Conservation (phyloP, 2,329 filamentous ascomycete genomes). For the Sarocladium strictum region DNA sequence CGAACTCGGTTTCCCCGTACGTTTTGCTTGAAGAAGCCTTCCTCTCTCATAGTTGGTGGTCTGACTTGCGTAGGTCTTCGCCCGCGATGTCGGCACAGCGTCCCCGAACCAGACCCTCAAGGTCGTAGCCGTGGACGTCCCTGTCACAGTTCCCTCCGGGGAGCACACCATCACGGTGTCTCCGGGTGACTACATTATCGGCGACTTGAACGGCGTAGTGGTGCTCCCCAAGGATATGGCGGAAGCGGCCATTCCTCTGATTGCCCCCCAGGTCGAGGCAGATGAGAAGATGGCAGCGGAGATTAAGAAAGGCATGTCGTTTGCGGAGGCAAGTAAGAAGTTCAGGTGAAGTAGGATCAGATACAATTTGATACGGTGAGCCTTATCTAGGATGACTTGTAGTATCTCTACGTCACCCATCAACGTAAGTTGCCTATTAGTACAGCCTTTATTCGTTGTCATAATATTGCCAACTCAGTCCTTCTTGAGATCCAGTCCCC, state of each 20-base stretch:
- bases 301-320: constrained; percentile 35
- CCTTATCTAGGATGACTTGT: no score
- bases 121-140: constrained; percentile 34
- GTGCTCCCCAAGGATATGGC: constrained; percentile 33
- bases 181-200: constrained; percentile 39
- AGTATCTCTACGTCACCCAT: neutral
- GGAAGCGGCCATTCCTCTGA: constrained; percentile 30
- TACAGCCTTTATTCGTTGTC: neutral
- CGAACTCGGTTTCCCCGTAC: constrained; percentile 14
- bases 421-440: neutral
- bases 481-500: constrained; percentile 5
- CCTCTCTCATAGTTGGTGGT: neutral
- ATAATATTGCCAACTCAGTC: neutral
- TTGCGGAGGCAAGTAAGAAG: constrained; percentile 36
- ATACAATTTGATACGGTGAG: no score
- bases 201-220: constrained; percentile 40
- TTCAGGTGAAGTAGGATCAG: constrained; percentile 25
- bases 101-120: constrained; percentile 36
- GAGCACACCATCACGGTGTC: constrained; percentile 31
- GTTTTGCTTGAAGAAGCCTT: no score
- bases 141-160: constrained; percentile 30
- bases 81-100: constrained; percentile 37
- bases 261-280: constrained; percentile 21
- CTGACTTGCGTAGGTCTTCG: constrained; percentile 26
- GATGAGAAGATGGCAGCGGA: constrained; percentile 35